These are phyloP conservation scores for Verticillium albo-atrum DNA, from an alignment of 2,329 filamentous ascomycete genomes.

Conservation along the genomic window DNA sequence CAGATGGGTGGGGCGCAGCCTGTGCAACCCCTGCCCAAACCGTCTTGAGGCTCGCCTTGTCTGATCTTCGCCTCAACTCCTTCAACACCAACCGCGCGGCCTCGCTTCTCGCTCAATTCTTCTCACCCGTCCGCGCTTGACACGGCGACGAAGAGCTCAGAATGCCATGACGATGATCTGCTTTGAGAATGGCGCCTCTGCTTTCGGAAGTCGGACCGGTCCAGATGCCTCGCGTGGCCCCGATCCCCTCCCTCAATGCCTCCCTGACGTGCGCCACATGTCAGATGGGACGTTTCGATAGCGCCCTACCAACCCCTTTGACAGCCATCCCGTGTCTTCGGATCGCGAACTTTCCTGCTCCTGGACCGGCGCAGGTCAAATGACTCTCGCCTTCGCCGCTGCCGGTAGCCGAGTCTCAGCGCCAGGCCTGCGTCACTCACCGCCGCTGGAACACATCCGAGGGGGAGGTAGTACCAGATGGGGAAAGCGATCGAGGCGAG, in stretches of 20 bases:
- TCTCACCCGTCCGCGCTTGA: neutral
- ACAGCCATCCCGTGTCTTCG: neutral
- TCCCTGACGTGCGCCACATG: neutral
- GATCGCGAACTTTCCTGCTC: neutral
- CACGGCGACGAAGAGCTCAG: neutral
- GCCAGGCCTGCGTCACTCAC: neutral
- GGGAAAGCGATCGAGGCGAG: neutral
- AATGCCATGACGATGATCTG: neutral
- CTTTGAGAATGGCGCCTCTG: too few species aligned
- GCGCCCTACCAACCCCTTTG: neutral
- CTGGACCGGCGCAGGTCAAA: neutral
- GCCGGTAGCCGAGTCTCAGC: neutral
- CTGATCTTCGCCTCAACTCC: slow-evolving; percentile 2
- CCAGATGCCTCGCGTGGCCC: neutral
- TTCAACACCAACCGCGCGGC: neutral
- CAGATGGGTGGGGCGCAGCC: neutral
- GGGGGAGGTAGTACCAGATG: neutral
- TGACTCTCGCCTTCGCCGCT: neutral
- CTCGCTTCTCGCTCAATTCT: neutral
- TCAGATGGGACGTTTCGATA: neutral
- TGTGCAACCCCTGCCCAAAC: neutral
- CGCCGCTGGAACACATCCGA: neutral
- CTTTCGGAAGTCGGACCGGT: neutral
- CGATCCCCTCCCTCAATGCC: neutral
- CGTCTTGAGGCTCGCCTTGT: neutral